Conservation (phyloP, 345 rosid genomes). For the Balakata baccata region DNA sequence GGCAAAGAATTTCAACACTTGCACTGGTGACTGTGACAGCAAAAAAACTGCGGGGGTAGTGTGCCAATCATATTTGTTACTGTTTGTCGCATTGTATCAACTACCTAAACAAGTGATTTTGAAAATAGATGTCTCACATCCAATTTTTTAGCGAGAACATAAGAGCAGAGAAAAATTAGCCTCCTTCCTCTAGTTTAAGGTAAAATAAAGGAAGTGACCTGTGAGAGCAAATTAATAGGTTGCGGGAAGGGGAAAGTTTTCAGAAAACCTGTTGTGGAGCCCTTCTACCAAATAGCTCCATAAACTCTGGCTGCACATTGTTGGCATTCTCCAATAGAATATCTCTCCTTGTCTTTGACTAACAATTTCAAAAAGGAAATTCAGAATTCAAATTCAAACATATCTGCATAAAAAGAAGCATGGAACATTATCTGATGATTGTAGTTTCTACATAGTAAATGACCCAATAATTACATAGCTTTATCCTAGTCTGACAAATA, state of each 20-base stretch:
- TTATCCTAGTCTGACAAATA: neutral
- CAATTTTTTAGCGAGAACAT: neutral
- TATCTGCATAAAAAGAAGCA: neutral
- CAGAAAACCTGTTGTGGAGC: constrained; percentile 75
- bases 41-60: constrained; percentile 86
- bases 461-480: neutral
- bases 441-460: neutral
- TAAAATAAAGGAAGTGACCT: neutral
- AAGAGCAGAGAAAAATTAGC: neutral
- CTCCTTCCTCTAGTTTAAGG: neutral
- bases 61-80: constrained; percentile 96
- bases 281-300: constrained; percentile 84
- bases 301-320: constrained; percentile 91
- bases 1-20: constrained; percentile 4
- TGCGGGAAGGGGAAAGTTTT: neutral
- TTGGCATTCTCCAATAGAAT: constrained; percentile 86
- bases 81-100: constrained; percentile 95
- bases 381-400: constrained; percentile 15
- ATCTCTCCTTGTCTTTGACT: constrained; percentile 75
- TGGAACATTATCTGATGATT: neutral
- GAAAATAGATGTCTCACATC: neutral
- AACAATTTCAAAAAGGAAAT: constrained; percentile 13
- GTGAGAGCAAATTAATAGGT: neutral
- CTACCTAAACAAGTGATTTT: constrained; percentile 49
- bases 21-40: constrained; percentile 76